phyloP scores from a whole-genome alignment of 257 asterid genomes.

The Prunella vulgaris region DNA sequence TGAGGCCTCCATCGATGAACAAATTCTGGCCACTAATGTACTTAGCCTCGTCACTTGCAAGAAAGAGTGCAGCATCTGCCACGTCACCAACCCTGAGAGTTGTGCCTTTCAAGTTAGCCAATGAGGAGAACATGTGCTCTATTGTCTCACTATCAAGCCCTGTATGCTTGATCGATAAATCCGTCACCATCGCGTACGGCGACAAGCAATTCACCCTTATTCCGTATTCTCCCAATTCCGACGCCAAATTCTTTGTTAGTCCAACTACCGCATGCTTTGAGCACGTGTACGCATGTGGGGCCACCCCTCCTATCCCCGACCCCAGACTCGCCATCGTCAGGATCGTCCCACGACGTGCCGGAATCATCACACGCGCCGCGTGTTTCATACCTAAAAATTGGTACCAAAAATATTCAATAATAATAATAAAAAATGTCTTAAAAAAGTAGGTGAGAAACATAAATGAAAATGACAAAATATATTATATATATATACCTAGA shows the following conservation, averaged over 20 bases:
- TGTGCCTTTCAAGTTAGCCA: constrained; percentile 37
- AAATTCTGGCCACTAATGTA: constrained; percentile 58
- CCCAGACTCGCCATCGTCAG: constrained; percentile 39
- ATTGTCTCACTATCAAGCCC: constrained; percentile 31
- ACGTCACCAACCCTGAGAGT: constrained; percentile 34
- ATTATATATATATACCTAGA: not conserved
- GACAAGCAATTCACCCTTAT: constrained; percentile 49
- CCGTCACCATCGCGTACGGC: constrained; percentile 39
- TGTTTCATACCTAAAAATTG: constrained; percentile 56
- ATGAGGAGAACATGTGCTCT: constrained; percentile 9
- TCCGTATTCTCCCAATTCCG: constrained; percentile 48
- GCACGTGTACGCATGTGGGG: constrained; percentile 42
- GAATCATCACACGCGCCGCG: constrained; percentile 52
- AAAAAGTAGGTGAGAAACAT: no score
- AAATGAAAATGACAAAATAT: no score
- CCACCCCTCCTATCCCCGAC: constrained; percentile 32
- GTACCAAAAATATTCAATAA: no score
- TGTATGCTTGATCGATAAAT: constrained; percentile 21
- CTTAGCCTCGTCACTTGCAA: constrained; percentile 50
- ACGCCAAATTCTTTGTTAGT: constrained; percentile 43
- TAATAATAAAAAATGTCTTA: no score
- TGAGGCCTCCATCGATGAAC: constrained; percentile 50
- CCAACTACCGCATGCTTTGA: constrained; percentile 61
- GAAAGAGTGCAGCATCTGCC: constrained; percentile 48
- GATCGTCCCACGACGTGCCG: constrained; percentile 39